Percentiles rank a stretch among this genome's conserved stretches.
phyloP scores from a whole-genome alignment of 1,284 basidiomycete species.

The Lentinus polychrous region DNA sequence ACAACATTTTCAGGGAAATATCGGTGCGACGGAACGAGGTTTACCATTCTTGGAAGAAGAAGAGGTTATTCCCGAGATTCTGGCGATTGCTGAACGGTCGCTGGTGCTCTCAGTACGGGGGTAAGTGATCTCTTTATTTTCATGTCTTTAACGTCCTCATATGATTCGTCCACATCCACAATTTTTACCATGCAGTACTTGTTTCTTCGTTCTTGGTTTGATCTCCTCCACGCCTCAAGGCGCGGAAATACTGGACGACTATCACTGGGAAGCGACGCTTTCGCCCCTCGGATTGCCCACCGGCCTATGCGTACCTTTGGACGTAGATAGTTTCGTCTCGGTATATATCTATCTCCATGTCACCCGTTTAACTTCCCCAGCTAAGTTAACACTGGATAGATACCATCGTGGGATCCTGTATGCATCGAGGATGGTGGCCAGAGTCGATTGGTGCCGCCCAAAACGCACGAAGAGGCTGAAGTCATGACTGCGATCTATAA shows the following conservation, averaged over 20 bases:
- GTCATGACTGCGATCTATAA: constrained; percentile 89
- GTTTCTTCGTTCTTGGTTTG: constrained; percentile 91
- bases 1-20: constrained; percentile 73
- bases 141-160: not conserved
- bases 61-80: constrained; percentile 83
- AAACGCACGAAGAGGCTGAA: constrained; percentile 73
- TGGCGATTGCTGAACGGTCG: constrained; percentile 89
- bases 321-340: constrained; percentile 74
- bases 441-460: constrained; percentile 54
- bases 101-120: constrained; percentile 89
- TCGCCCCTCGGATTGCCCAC: constrained; percentile 86
- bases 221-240: constrained; percentile 72
- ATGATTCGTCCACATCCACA: constrained; percentile 9
- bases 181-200: constrained; percentile 55
- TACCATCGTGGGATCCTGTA: constrained; percentile 69
- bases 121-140: constrained; percentile 38
- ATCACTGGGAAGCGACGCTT: constrained; percentile 86
- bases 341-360: constrained; percentile 39
- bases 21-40: constrained; percentile 86
- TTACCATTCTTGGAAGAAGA: constrained; percentile 94
- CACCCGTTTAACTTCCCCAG: not conserved
- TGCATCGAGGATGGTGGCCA: constrained; percentile 37
- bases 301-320: constrained; percentile 83
- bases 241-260: constrained; percentile 82
- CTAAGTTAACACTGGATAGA: constrained; percentile 33